Conservation (phyloP, 371 early-diverging fungal species). For the Dinochytrium kinnereticum region DNA sequence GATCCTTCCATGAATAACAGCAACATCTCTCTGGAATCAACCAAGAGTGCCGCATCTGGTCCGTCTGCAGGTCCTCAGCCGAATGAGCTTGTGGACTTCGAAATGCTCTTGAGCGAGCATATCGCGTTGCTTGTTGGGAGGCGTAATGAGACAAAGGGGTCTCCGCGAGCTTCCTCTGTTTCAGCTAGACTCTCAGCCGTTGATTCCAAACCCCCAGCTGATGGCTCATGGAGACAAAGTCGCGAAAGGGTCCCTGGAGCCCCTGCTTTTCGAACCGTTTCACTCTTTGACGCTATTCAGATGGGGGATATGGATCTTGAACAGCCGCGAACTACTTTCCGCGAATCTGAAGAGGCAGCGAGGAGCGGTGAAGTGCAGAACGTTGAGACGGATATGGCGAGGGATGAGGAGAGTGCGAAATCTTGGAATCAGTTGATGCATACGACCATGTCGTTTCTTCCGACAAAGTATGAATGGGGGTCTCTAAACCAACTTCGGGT, state of each 20-base stretch:
- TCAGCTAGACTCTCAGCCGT: too few relatives aligned
- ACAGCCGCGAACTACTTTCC: background rate
- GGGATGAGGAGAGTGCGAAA: conserved; percentile 8
- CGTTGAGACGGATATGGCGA: background rate
- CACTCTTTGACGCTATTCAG: background rate
- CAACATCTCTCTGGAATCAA: background rate
- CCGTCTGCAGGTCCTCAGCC: background rate
- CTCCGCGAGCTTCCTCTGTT: background rate
- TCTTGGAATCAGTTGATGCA: conserved; percentile 9
- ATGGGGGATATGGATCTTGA: background rate
- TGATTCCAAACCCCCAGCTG: background rate
- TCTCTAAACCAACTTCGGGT: conserved; percentile 56
- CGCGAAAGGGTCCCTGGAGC: background rate
- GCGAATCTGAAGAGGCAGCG: background rate
- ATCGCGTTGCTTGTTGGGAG: background rate
- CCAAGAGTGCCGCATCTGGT: background rate
- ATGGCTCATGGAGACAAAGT: background rate
- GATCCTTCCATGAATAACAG: background rate
- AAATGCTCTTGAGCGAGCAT: background rate
- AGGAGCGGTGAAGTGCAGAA: background rate
- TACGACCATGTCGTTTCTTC: conserved; percentile 34
- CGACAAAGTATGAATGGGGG: conserved; percentile 55
- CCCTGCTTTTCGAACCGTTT: background rate
- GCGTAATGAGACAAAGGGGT: background rate
- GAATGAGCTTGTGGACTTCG: conserved; percentile 5